phyloP scores from a whole-genome alignment of 352 stramenopile genomes.

The Globisporangium mamillatum region DNA sequence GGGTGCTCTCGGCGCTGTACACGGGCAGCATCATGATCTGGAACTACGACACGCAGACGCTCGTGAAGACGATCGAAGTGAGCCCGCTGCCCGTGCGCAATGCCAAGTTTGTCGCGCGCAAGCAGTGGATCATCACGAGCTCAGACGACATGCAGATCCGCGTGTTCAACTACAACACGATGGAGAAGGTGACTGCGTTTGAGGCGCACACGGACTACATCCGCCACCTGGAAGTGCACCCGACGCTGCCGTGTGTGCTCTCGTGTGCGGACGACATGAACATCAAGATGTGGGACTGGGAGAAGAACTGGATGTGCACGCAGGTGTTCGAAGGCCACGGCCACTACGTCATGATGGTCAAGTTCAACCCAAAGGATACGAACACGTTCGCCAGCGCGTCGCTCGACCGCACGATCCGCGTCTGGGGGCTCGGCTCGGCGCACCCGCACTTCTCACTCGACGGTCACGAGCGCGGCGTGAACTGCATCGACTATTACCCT shows the following conservation, averaged over 20 bases:
- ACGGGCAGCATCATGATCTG: conserved; percentile 98
- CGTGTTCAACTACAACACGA: conserved; percentile 99
- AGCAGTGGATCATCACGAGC: conserved; percentile 96
- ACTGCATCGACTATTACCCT: conserved; percentile 99
- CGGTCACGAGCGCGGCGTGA: conserved; percentile 96
- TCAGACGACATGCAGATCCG: conserved; percentile 97
- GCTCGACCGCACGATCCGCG: conserved; percentile 97
- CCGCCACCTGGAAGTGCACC: conserved; percentile 95
- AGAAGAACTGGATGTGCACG: conserved; percentile 75
- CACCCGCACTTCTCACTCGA: conserved; percentile 92
- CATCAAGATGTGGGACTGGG: conserved; percentile 99
- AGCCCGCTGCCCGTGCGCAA: conserved; percentile 93
- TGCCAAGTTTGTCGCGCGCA: conserved; percentile 94
- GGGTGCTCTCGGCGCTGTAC: conserved; percentile 97
- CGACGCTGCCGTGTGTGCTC: conserved; percentile 95
- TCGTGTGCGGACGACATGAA: conserved; percentile 98
- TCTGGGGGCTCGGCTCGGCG: conserved; percentile 90
- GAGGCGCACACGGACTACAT: conserved; percentile 99
- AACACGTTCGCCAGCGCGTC: conserved; percentile 98
- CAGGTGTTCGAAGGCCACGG: conserved; percentile 92
- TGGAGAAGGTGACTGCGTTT: conserved; percentile 95
- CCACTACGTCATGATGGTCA: conserved; percentile 99
- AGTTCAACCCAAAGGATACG: conserved; percentile 99
- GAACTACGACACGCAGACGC: conserved; percentile 94
- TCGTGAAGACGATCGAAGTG: conserved; percentile 98